Percentiles rank a stretch among this genome's conserved stretches.
These are phyloP conservation scores for Chrysoporthe deuterocubensis DNA, from an alignment of 2,329 filamentous ascomycete species.

Conservation along the genomic window DNA sequence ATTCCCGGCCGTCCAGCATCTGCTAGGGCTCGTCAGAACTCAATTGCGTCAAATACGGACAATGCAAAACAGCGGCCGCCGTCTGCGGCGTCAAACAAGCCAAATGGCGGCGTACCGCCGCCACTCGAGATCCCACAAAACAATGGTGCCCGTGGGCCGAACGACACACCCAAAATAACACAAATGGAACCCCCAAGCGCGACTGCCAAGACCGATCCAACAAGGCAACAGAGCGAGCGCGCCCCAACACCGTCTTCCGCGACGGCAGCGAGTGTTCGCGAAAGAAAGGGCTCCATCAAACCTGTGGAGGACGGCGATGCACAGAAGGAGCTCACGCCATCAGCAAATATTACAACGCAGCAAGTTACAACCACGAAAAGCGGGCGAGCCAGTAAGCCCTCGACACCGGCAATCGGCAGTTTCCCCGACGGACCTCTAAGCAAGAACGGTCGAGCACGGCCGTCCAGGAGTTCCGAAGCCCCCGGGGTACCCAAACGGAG, in stretches of 20 bases:
- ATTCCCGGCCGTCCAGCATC: slow-evolving; percentile 64
- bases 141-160: slow-evolving; percentile 37
- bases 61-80: slow-evolving; percentile 57
- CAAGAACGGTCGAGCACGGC: slow-evolving; percentile 53
- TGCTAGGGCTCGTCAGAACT: slow-evolving; percentile 76
- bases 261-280: slow-evolving; percentile 32
- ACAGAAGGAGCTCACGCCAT: slow-evolving; percentile 46
- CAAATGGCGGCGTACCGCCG: slow-evolving; percentile 53
- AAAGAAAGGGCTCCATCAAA: slow-evolving; percentile 40
- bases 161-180: slow-evolving; percentile 52
- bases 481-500: slow-evolving; percentile 53
- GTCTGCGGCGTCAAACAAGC: slow-evolving; percentile 65
- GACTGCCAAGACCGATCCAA: slow-evolving; percentile 41
- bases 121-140: slow-evolving; percentile 42
- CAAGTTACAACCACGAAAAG: slow-evolving; percentile 52
- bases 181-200: slow-evolving; percentile 50
- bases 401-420: slow-evolving; percentile 63
- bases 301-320: slow-evolving; percentile 48
- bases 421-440: slow-evolving; percentile 53
- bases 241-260: slow-evolving; percentile 30
- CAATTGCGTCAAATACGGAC: slow-evolving; percentile 64
- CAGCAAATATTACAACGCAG: slow-evolving; percentile 48
- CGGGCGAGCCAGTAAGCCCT: slow-evolving; percentile 68
- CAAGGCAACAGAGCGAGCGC: slow-evolving; percentile 22
- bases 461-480: slow-evolving; percentile 52